These are phyloP conservation scores for Acacia melanoxylon DNA, from an alignment of 306 rosid species.

Conservation along the genomic window DNA sequence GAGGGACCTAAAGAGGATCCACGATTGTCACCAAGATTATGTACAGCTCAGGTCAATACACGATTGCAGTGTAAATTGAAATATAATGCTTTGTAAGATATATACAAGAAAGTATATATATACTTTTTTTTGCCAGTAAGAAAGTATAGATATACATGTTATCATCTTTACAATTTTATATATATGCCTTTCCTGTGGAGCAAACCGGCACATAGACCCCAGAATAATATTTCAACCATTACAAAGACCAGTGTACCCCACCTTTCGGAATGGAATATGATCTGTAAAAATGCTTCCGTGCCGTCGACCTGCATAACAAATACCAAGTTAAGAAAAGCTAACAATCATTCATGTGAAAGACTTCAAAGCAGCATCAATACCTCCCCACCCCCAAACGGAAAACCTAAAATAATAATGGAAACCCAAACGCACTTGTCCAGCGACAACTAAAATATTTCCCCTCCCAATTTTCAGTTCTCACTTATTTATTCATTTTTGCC, in stretches of 20 bases:
- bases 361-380: neutral
- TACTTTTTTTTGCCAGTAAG: no score
- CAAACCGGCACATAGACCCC: constrained; percentile 68
- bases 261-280: constrained; percentile 55
- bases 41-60: neutral
- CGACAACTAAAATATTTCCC: neutral
- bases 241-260: constrained; percentile 77
- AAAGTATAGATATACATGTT: constrained; percentile 3
- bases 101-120: constrained; percentile 14
- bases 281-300: constrained; percentile 57
- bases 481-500: neutral
- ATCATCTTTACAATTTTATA: constrained; percentile 46
- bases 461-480: neutral
- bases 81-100: constrained; percentile 22
- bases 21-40: constrained; percentile 27
- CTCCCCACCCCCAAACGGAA: constrained; percentile 2
- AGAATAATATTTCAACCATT: constrained; percentile 61
- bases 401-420: neutral
- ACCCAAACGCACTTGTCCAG: neutral
- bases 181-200: constrained; percentile 71
- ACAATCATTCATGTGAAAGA: constrained; percentile 25
- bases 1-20: constrained; percentile 11
- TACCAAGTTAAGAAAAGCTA: constrained; percentile 22
- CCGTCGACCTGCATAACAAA: constrained; percentile 62
- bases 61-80: neutral